Base-by-base conservation (phyloP, 768 basidiomycete species). In the Cubamyces lactineus region DNA sequence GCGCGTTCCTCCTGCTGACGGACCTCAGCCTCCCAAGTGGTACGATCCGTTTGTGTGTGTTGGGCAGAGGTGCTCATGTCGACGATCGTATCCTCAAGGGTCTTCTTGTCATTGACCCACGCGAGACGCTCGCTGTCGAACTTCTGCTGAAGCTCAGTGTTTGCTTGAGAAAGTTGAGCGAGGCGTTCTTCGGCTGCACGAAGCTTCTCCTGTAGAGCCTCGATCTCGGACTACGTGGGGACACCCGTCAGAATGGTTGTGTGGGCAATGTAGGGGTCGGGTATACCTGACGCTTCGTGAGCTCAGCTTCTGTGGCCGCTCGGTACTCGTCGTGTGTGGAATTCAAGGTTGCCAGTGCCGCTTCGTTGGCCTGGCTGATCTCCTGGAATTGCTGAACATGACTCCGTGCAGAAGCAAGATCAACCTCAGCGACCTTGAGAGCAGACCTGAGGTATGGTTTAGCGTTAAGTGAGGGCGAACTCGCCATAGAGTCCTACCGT, bases 351-450 rank as follows among this genome's bases (percentile, higher is more conserved):
- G 83, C 79, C 7, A 96, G 78, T 9, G 92, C 91, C 64, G 82
- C 82, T 72, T 95, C 94, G 67, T 84, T 93, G 0, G 91, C 89
- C 69, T 88, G 84, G 63, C 89, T 89, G 67, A 96, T 94, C 65
- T 90, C 87, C 70, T 91, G 84, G 84, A 89, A 95, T 72, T 95
- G 94, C 61, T 89, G 84, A 28, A 89, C 86, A 69, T 94, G 91
- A 47, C 76, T 83, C 57, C 83, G 82, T 1, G 92, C 87, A 19
- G 84, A 78, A 11, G 85, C 80, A 39, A 94, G 82, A 66, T 94
- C 93, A 23, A 91, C 82, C 72, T 94, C 86, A 2, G 88, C 80
- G 1, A 91, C 80, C 75, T 92, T 93, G 53, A 96, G 78, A 26
- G 87, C 79, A 41, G 87, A 85, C 13, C 92, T 94, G n/a, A 68